These are phyloP conservation scores for Mucor sp. DNA, from an alignment of 371 early-diverging fungal species.

Conservation along the genomic window DNA sequence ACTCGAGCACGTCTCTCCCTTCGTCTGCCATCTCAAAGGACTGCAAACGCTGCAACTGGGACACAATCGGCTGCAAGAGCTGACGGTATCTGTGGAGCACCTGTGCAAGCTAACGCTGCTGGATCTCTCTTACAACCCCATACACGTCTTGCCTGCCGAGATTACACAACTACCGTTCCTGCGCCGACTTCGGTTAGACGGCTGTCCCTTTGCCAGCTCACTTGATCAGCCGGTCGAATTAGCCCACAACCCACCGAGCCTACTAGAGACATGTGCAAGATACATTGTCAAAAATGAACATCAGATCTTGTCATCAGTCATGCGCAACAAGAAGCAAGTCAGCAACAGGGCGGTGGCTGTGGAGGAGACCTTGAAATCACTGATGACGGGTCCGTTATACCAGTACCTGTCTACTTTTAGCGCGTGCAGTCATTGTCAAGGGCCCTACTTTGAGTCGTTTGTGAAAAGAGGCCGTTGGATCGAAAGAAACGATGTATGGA, in stretches of 20 bases:
- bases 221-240: constrained; percentile 16
- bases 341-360: background rate
- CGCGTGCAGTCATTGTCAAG: constrained; percentile 81
- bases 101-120: constrained; percentile 59
- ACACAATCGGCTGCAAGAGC: constrained; percentile 21
- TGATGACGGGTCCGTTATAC: constrained; percentile 46
- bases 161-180: constrained; percentile 53
- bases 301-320: constrained; percentile 25
- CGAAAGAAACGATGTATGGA: constrained; percentile 47
- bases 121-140: constrained; percentile 64
- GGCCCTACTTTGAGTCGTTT: constrained; percentile 80
- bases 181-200: constrained; percentile 56
- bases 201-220: constrained; percentile 40
- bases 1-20: constrained; percentile 49
- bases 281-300: constrained; percentile 46
- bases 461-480: constrained; percentile 63
- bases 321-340: constrained; percentile 5
- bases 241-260: constrained; percentile 49
- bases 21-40: constrained; percentile 29
- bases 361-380: background rate
- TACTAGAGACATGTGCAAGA: constrained; percentile 78
- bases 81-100: constrained; percentile 70
- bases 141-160: constrained; percentile 40
- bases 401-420: constrained; percentile 64
- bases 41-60: constrained; percentile 24